Evolutionary conservation across 2,329 filamentous ascomycete genomes (phyloP), one percentile per base, ranked within the genome.

Genomic region (Pseudonectria foliicola): DNA sequence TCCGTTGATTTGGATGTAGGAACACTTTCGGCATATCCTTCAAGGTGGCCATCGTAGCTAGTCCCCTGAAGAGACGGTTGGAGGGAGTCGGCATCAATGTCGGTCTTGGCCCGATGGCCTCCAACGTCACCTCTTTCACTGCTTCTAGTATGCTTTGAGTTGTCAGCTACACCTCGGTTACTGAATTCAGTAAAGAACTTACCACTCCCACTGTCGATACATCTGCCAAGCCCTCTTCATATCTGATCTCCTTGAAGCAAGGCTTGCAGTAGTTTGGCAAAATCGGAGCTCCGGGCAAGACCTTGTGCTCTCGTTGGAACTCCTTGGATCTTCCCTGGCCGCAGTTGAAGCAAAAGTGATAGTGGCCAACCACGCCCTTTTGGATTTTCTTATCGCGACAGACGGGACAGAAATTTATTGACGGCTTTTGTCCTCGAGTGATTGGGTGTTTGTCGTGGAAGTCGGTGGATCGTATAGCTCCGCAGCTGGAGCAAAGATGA

Each of bases 331-430:
- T 57, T 6, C 60, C 48, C 14, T 53, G 56, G 14, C 62, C 60
- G 37, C 66, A 70, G 16, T 57, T 49, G 27, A 56, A 63, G 47
- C 70, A 73, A 13, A 70, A 60, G 34, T 67, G 66, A 25, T 54
- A 49, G 2, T 33, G 21, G 7, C 50, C 43, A 8, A 47, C 40
- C 23, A 52, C 31, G 2, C 48, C 50, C 16, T 45, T 40, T 4
- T 43, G 35, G 7, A 54, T 42, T 13, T 35, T 45, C n/a, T 38
- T 37, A 26, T 55, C 45, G 25, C 57, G 56, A 37, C 63, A 66
- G 6, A 44, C 40, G 26, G 51, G 45, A 31, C 62, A 66, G 24
- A 62, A 54, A 30, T 61, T 66, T 27, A 54, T 40, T 14, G 56
- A 43, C 4, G 47, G 43, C 10, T 45, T 53, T 18, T 45, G 39